Evolutionary conservation across 2,329 filamentous ascomycete species (phyloP), one percentile per base, ranked within the genome.

Genomic region (Colletotrichum sidae): DNA sequence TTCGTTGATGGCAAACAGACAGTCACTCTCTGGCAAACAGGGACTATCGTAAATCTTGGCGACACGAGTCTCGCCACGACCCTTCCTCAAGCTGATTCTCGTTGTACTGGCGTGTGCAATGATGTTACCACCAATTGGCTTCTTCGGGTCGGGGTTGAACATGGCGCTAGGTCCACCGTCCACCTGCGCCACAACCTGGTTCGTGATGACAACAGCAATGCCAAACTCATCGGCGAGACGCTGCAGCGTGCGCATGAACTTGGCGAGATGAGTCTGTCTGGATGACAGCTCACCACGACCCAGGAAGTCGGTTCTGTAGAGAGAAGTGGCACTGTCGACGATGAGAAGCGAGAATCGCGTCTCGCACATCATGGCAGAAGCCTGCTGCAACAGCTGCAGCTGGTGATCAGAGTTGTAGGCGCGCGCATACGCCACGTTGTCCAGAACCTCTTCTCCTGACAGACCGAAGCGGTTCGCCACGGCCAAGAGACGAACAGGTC

Each of bases 1-100:
- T 79, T 98, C 96, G 62, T 93, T 93, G 76, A 99, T 99, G 51
- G 96, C 95, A 80, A 99, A 99, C 71, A 98, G 80, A 75, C 93
- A 97, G 78, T 99, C 96, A 72, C 93, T 96, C 81, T 99, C 96
- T 0, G 96, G 96, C 69, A 99, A 82, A 79, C 96, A 99, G 2
- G 96, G 96, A 72, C 94, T 98, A 80, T 99, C 96, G 76, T 99
- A 99, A 68, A 99, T 99, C 84, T 98, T 99, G 82, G 96, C 97
- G 70, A 99, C 93, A 82, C 96, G 88, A 25, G 96, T 99, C 84
- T 99, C 96, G 37, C 88, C 96, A 60, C 96, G 87, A 2, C 96
- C 96, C 79, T 99, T 99, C 83, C 97, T 97, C 75, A 99, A 78
- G 74, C 94, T 97, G 72, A 99, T 86, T 74, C 96, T 87, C 2